Percentiles rank a stretch among this genome's conserved stretches.
Conservation (phyloP, 106 monocot species). For the Allium sativum region DNA sequence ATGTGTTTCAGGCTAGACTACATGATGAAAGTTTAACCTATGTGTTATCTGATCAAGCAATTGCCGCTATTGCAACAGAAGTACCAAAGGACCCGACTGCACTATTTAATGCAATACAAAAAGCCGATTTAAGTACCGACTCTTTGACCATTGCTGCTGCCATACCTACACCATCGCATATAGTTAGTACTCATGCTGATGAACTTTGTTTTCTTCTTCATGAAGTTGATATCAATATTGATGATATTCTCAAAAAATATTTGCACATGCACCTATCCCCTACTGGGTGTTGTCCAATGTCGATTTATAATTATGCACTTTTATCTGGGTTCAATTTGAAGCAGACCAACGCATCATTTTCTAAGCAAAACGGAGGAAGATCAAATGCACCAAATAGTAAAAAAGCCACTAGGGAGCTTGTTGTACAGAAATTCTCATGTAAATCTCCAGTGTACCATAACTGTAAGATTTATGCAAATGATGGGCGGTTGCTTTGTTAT, state of each 20-base stretch:
- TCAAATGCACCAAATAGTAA: slow-evolving; percentile 16
- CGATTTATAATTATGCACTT: slow-evolving; percentile 71
- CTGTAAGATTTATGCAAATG: slow-evolving; percentile 86
- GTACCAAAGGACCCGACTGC: slow-evolving; percentile 38
- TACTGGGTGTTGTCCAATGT: slow-evolving; percentile 42
- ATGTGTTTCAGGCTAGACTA: slow-evolving; percentile 59
- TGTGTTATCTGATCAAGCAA: slow-evolving; percentile 77
- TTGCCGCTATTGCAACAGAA: slow-evolving; percentile 43
- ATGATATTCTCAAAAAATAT: slow-evolving; percentile 48
- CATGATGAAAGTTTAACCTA: slow-evolving; percentile 93
- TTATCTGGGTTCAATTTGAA: slow-evolving; percentile 52
- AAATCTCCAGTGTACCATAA: slow-evolving; percentile 97
- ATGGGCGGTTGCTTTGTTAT: slow-evolving; percentile 92
- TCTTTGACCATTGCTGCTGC: slow-evolving; percentile 13
- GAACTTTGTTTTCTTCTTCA: slow-evolving; percentile 56
- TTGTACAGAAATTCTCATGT: slow-evolving; percentile 92
- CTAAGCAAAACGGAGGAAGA: slow-evolving; percentile 41
- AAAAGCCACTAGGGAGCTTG: slow-evolving; percentile 70
- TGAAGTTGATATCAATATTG: slow-evolving; percentile 27
- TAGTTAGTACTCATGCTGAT: slow-evolving; percentile 47
- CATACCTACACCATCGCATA: slow-evolving; percentile 40
- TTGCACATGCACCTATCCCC: slow-evolving; percentile 35
- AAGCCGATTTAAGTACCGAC: slow-evolving; percentile 35
- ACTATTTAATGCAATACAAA: slow-evolving; percentile 33
- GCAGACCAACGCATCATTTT: slow-evolving; percentile 23